A percentile compares a stretch with the other conserved stretches of the same genome.
Conservation (phyloP, 2,329 filamentous ascomycete species). For the Purpureocillium lavendulum region DNA sequence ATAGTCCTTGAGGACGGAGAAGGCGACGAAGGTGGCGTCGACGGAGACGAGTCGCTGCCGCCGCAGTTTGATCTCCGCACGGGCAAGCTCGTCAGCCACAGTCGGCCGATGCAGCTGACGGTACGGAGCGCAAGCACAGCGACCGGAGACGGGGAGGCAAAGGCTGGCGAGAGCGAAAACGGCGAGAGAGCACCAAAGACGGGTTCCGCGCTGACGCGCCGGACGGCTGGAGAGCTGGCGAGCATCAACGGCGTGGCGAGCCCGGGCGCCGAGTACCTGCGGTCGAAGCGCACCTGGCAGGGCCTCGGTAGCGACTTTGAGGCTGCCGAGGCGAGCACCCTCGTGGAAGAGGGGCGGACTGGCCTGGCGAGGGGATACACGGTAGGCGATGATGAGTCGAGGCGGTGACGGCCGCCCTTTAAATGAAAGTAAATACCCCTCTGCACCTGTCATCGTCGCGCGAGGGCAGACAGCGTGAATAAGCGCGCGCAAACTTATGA, state of each 20-base stretch:
- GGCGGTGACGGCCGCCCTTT: constrained; percentile 16
- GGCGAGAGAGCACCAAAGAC: constrained; percentile 1
- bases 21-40: constrained; percentile 34
- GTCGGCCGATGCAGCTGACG: constrained; percentile 60
- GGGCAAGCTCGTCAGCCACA: constrained; percentile 71
- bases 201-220: constrained; percentile 43
- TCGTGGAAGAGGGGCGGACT: constrained; percentile 76
- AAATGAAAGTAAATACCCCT: no score
- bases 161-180: constrained; percentile 7
- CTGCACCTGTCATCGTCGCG: no score
- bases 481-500: no score
- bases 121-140: constrained; percentile 14
- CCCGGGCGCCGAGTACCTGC: constrained; percentile 81
- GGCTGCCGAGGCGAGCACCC: constrained; percentile 47
- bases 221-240: constrained; percentile 58
- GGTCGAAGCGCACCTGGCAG: constrained; percentile 79
- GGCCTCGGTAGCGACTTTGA: constrained; percentile 81
- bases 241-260: constrained; percentile 81
- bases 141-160: constrained; percentile 9
- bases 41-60: constrained; percentile 65
- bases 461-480: no score
- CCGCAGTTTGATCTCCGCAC: constrained; percentile 92
- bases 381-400: constrained; percentile 50
- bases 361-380: constrained; percentile 86
- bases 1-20: constrained; percentile 12